Evolutionary conservation across 2,329 filamentous ascomycete genomes (phyloP).

Genomic region (Pseudocercospora cruenta): DNA sequence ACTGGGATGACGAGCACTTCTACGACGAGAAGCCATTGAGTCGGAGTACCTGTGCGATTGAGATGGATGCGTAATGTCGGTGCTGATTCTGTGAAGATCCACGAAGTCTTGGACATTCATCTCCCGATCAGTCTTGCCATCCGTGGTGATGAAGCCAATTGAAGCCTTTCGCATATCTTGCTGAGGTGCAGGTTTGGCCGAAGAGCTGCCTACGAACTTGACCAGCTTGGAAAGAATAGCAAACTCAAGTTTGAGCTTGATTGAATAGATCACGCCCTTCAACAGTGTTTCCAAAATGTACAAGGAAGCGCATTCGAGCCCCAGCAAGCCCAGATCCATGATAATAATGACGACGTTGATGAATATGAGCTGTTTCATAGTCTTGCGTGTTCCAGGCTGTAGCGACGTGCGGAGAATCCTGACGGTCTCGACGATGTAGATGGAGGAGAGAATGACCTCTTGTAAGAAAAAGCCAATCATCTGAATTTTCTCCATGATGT

Average conservation of each 20-base stretch:
- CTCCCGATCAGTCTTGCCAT: constrained; percentile 17
- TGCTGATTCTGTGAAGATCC: constrained; percentile 22
- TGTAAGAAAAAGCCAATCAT: constrained; percentile 50
- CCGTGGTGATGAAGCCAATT: constrained; percentile 25
- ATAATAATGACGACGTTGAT: constrained; percentile 45
- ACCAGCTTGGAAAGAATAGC: constrained; percentile 38
- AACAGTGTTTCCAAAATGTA: constrained; percentile 43
- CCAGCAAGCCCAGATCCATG: constrained; percentile 41
- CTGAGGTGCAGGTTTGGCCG: constrained; percentile 9
- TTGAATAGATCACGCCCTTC: constrained; percentile 42
- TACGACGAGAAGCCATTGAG: constrained; percentile 10
- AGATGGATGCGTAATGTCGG: constrained; percentile 27
- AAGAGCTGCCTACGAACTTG: constrained; percentile 30
- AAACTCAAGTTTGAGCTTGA: constrained; percentile 43
- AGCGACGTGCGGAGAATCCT: constrained; percentile 28
- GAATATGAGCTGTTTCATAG: constrained; percentile 42
- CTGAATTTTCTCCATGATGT: constrained; percentile 51
- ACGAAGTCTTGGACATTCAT: constrained; percentile 28
- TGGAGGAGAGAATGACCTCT: constrained; percentile 39
- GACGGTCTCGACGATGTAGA: constrained; percentile 38
- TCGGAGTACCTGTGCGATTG: constrained; percentile 12
- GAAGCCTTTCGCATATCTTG: constrained; percentile 24
- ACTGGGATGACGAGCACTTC: background rate
- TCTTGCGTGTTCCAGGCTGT: constrained; percentile 26
- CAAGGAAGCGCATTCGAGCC: constrained; percentile 39